phyloP scores from a whole-genome alignment of 257 asterid genomes.

The Penstemon newberryi region DNA sequence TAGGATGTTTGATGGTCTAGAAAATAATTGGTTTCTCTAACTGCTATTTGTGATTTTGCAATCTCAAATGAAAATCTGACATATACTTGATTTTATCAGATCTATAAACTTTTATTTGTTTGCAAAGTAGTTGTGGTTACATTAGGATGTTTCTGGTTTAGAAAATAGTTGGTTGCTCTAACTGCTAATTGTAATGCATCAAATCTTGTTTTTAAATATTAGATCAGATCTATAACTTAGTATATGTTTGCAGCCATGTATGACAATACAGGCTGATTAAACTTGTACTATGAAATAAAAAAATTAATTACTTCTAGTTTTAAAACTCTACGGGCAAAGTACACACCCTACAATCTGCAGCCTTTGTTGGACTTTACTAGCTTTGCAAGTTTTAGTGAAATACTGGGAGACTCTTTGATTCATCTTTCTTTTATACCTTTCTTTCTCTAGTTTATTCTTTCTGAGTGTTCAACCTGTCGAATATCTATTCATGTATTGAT shows the following conservation, averaged over 20 bases:
- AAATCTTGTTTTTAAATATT: no score
- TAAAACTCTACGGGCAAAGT: background rate
- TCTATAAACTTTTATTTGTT: background rate
- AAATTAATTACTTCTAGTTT: background rate
- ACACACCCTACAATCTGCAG: background rate
- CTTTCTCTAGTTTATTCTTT: background rate
- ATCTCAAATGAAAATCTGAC: background rate
- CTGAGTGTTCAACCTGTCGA: constrained; percentile 1
- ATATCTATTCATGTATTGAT: constrained; percentile 1
- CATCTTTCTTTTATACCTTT: background rate
- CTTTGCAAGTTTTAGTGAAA: background rate
- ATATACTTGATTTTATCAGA: background rate
- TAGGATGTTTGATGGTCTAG: constrained; percentile 14
- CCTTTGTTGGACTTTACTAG: constrained; percentile 1
- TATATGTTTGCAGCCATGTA: background rate
- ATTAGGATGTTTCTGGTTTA: no score
- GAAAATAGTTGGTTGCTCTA: no score
- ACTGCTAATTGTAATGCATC: no score
- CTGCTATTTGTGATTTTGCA: background rate
- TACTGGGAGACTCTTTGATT: background rate
- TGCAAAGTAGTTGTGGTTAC: no score
- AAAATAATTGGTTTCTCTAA: constrained; percentile 9
- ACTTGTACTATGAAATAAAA: background rate
- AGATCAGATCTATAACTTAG: background rate
- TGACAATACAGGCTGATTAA: no score